Conservation (phyloP, 371 early-diverging fungal species). For the Entomophthora muscae region DNA sequence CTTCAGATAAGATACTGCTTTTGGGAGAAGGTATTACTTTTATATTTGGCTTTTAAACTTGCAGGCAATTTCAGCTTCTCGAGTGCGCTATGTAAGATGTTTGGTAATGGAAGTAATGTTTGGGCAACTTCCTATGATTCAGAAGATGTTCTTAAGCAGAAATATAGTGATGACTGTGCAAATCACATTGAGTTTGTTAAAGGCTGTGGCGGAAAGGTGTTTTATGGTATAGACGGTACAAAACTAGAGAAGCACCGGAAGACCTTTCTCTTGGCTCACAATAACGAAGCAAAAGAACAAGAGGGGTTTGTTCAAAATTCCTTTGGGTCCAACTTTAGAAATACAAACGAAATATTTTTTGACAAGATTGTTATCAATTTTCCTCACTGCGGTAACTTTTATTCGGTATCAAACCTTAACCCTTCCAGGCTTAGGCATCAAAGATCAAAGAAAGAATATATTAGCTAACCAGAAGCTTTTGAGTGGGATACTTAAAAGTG, state of each 20-base stretch:
- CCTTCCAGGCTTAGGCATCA: slow-evolving; percentile 59
- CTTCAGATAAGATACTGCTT: slow-evolving; percentile 3
- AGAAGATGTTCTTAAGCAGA: slow-evolving; percentile 37
- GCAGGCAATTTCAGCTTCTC: slow-evolving; percentile 70
- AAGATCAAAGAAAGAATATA: slow-evolving; percentile 81
- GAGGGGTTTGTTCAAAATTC: slow-evolving; percentile 35
- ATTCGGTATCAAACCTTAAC: neutral
- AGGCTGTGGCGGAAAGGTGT: slow-evolving; percentile 37
- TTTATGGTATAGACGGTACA: slow-evolving; percentile 72
- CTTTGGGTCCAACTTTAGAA: neutral
- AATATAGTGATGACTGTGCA: slow-evolving; percentile 53
- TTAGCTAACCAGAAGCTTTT: slow-evolving; percentile 62
- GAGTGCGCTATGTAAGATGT: slow-evolving; percentile 31
- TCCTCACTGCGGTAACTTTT: slow-evolving; percentile 62
- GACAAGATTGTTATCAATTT: slow-evolving; percentile 78
- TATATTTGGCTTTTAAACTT: neutral
- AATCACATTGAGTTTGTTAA: slow-evolving; percentile 40
- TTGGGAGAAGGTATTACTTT: slow-evolving; percentile 5
- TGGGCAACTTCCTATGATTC: slow-evolving; percentile 66
- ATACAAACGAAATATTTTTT: neutral
- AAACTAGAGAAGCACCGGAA: slow-evolving; percentile 24
- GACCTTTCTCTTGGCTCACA: neutral
- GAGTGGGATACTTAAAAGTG: slow-evolving; percentile 40
- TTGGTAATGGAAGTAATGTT: slow-evolving; percentile 29
- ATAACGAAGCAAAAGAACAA: slow-evolving; percentile 18